Evolutionary conservation across 495 filamentous ascomycete genomes (phyloP), one percentile per base, ranked within the genome.

Genomic region (Aspergillus heteromorphus): DNA sequence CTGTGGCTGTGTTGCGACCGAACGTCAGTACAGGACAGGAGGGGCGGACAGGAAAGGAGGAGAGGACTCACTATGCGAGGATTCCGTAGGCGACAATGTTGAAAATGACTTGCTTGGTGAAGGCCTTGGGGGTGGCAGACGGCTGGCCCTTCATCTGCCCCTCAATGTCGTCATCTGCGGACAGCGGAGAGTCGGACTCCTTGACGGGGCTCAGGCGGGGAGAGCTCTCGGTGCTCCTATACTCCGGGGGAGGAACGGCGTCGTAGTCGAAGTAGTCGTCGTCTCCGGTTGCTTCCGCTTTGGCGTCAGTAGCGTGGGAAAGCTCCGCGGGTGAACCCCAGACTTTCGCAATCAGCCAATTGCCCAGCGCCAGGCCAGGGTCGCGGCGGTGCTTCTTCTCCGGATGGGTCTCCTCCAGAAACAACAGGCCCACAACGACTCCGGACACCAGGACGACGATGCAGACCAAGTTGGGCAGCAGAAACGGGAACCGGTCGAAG

Each of bases 391-490:
- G 66, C 65, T 86, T 93, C 75, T 87, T 88, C 64, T 92, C 85
- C 41, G 83, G 83, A 63, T 97, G 93, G 6, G 93, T 97, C 73
- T 98, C 93, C 72, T 97, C 91, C 55, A 98, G 75, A 70, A 97
- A 98, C 36, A 98, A 65, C 43, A 93, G 75, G 21, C 93, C 93
- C 55, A 96, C 80, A 18, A 86, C 67, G 21, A 98, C 85, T 9
- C 92, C 91, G 36, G 88, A 72, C 16, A 85, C 66, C 4, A 98
- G 85, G 34, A 96, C 79, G 20, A 76, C 68, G 53, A 92, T 84
- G 68, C 95, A 96, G 55, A 98, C 87, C 29, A 97, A 70, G 69
- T 97, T 98, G 51, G 93, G 92, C 47, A 98, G 83, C 50, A 97
- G 80, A 66, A 96, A 98, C 0, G 93, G 93, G 62, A 86, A 96